Evolutionary conservation across 1,284 basidiomycete genomes (phyloP).

Genomic region (Flammula alnicola): DNA sequence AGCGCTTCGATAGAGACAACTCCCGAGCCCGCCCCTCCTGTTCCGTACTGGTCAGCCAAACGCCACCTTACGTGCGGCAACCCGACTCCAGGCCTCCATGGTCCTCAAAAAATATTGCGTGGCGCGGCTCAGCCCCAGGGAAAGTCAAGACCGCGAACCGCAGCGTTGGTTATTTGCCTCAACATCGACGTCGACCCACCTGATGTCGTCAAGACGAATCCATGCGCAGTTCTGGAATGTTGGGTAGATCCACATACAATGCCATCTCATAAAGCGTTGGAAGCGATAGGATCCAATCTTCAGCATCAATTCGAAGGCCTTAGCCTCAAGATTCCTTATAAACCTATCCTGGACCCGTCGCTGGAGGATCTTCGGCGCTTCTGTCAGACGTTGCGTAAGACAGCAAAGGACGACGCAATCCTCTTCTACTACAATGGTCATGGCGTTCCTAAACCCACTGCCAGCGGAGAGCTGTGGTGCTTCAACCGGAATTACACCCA

Average conservation of each 20-base stretch:
- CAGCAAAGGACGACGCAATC: conserved; percentile 92
- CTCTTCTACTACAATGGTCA: conserved; percentile 99
- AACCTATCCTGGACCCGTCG: conserved; percentile 92
- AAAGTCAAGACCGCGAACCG: conserved; percentile 92
- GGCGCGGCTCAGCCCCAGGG: conserved; percentile 79
- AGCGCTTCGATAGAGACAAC: conserved; percentile 44
- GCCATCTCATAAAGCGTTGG: conserved; percentile 87
- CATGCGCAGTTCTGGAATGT: conserved; percentile 93
- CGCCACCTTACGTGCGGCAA: conserved; percentile 89
- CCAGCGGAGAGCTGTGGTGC: conserved; percentile 98
- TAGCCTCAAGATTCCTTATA: conserved; percentile 89
- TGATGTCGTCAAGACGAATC: conserved; percentile 96
- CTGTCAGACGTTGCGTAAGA: conserved; percentile 84
- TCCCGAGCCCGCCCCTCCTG: conserved; percentile 59
- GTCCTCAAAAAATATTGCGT: conserved; percentile 70
- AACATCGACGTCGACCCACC: conserved; percentile 99
- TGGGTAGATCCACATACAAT: conserved; percentile 96
- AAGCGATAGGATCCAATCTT: conserved; percentile 89
- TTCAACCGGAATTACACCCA: conserved; percentile 99
- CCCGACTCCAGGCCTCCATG: conserved; percentile 70
- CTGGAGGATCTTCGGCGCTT: conserved; percentile 94
- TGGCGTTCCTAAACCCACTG: conserved; percentile 96
- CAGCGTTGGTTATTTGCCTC: conserved; percentile 92
- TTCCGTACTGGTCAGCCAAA: conserved; percentile 83
- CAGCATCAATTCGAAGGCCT: conserved; percentile 97